Evolutionary conservation across 805 yeast species (phyloP).

Genomic region (Teunomyces stri): DNA sequence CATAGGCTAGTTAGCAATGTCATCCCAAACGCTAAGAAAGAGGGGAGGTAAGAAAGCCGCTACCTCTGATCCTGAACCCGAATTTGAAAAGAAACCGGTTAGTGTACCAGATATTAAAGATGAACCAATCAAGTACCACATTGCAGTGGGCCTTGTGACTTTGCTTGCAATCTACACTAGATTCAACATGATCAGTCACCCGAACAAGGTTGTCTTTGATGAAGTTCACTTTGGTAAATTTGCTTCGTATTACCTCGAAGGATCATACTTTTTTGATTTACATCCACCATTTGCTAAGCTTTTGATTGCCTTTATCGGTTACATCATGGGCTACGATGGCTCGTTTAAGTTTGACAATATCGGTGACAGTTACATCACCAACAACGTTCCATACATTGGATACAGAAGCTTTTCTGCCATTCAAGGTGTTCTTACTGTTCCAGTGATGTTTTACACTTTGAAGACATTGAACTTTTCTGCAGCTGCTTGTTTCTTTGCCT

Average conservation of each 20-base stretch:
- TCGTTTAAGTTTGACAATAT: conserved; percentile 84
- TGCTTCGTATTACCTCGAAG: conserved; percentile 79
- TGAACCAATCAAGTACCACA: conserved; percentile 28
- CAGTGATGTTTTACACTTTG: conserved; percentile 79
- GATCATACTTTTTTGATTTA: conserved; percentile 91
- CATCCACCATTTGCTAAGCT: conserved; percentile 98
- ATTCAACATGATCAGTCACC: conserved; percentile 60
- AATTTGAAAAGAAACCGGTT: neutral
- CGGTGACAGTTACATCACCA: conserved; percentile 75
- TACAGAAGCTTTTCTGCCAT: conserved; percentile 76
- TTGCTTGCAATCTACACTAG: conserved; percentile 49
- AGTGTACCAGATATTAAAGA: conserved; percentile 16
- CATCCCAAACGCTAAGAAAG: conserved; percentile 24
- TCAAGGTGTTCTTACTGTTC: conserved; percentile 80
- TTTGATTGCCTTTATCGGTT: conserved; percentile 87
- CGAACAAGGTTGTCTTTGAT: conserved; percentile 78
- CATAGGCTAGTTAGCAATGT: conserved; percentile 15
- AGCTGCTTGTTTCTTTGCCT: conserved; percentile 73
- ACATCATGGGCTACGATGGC: conserved; percentile 89
- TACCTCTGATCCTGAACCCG: conserved; percentile 1
- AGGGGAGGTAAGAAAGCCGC: conserved; percentile 23
- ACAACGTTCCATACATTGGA: conserved; percentile 84
- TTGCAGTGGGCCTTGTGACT: conserved; percentile 40
- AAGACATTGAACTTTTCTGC: conserved; percentile 81
- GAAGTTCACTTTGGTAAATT: conserved; percentile 87